Conservation (phyloP, 257 asterid species). For the Plantago elongata region DNA sequence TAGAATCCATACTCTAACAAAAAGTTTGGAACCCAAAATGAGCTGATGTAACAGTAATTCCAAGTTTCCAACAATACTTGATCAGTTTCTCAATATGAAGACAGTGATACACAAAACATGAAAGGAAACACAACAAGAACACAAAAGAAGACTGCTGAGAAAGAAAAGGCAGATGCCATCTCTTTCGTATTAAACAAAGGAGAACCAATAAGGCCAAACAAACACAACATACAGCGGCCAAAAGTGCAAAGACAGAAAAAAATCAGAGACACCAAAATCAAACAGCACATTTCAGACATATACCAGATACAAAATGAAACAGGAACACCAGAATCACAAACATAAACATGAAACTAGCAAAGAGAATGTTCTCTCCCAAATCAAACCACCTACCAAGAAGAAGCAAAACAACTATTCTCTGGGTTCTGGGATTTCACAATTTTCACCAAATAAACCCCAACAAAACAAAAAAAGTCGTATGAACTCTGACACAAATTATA, state of each 20-base stretch:
- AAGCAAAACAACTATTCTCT: background rate
- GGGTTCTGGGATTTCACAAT: slow-evolving; percentile 15
- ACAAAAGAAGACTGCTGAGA: background rate
- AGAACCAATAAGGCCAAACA: background rate
- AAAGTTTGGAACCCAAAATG: background rate
- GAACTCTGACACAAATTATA: background rate
- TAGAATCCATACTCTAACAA: background rate
- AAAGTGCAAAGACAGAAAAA: background rate
- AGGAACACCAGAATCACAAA: slow-evolving; percentile 12
- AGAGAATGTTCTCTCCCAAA: slow-evolving; percentile 6
- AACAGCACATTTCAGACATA: background rate
- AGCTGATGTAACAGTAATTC: slow-evolving; percentile 13
- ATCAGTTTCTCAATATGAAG: slow-evolving; percentile 4
- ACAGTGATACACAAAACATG: background rate
- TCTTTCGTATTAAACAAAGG: slow-evolving; percentile 5
- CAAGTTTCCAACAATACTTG: background rate
- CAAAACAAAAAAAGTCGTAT: background rate
- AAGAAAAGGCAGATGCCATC: slow-evolving; percentile 2
- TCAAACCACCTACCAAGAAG: slow-evolving; percentile 5
- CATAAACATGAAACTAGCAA: slow-evolving; percentile 5
- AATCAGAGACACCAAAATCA: background rate
- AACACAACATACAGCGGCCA: background rate
- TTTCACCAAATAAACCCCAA: background rate
- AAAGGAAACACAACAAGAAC: slow-evolving; percentile 4
- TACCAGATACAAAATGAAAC: slow-evolving; percentile 2